These are phyloP conservation scores for Diaporthe sp. DNA, from an alignment of 2,329 filamentous ascomycete species.

Conservation along the genomic window DNA sequence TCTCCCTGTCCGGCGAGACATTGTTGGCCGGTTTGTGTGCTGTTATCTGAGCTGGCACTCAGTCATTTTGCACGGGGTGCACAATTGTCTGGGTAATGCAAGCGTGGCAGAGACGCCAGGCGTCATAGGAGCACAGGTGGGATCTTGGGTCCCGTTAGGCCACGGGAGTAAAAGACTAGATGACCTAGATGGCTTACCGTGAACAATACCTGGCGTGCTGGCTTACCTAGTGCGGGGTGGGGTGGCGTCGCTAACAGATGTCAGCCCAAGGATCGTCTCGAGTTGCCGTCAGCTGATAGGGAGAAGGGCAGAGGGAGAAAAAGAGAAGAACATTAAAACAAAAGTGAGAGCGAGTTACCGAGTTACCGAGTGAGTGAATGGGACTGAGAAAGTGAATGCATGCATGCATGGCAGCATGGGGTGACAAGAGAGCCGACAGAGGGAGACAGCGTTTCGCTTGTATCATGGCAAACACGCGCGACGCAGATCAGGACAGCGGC, in stretches of 20 bases:
- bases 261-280: slow-evolving; percentile 19
- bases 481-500: slow-evolving; percentile 19
- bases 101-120: slow-evolving; percentile 21
- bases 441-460: slow-evolving; percentile 8
- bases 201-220: not conserved
- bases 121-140: not conserved
- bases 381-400: not conserved
- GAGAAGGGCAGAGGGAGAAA: too few species aligned
- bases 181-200: slow-evolving; percentile 15
- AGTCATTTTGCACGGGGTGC: not conserved
- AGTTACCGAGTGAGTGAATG: not conserved
- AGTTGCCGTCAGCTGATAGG: slow-evolving; percentile 8
- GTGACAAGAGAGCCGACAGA: slow-evolving; percentile 2
- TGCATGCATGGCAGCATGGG: not conserved
- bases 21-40: not conserved
- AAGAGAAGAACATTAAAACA: not conserved
- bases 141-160: slow-evolving; percentile 2
- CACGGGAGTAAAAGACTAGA: not conserved
- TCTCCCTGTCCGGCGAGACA: not conserved
- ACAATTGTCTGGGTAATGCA: slow-evolving; percentile 16
- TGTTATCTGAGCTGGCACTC: slow-evolving; percentile 7
- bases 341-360: not conserved
- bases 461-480: slow-evolving; percentile 7
- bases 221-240: slow-evolving; percentile 1
- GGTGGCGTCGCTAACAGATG: slow-evolving; percentile 8